A percentile compares a stretch with the other conserved stretches of the same genome.
Evolutionary conservation across 805 yeast species (phyloP).

Genomic region (Teunomyces atbi): DNA sequence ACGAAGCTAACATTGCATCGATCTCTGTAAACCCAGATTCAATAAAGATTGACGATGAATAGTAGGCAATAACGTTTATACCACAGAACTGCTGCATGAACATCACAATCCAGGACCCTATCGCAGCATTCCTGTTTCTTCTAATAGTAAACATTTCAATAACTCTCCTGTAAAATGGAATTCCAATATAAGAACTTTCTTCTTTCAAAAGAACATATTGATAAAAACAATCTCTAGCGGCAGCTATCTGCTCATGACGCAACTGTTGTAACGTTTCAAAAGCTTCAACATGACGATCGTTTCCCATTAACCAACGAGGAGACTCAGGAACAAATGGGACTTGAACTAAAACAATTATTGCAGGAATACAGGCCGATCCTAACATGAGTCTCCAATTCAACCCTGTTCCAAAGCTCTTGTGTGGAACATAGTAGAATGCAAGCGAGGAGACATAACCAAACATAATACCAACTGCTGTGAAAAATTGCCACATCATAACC

Average conservation of each 20-base stretch:
- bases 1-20: conserved; percentile 70
- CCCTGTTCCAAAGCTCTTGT: conserved; percentile 43
- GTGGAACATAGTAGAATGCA: conserved; percentile 56
- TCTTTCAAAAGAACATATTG: conserved; percentile 58
- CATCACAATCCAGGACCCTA: conserved; percentile 80
- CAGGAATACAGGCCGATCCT: conserved; percentile 62
- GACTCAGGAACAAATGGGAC: conserved; percentile 65
- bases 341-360: conserved; percentile 47
- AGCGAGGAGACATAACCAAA: conserved; percentile 61
- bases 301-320: conserved; percentile 66
- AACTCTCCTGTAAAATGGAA: conserved; percentile 46
- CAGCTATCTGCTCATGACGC: conserved; percentile 48
- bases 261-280: conserved; percentile 46
- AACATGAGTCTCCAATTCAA: conserved; percentile 62
- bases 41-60: conserved; percentile 72
- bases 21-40: conserved; percentile 63
- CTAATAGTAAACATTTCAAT: conserved; percentile 65
- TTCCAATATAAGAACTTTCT: conserved; percentile 50
- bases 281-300: conserved; percentile 49
- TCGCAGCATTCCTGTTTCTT: conserved; percentile 79
- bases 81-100: conserved; percentile 93
- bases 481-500: conserved; percentile 71
- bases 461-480: conserved; percentile 74
- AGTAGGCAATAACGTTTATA: conserved; percentile 83
- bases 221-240: conserved; percentile 66